Base-by-base conservation (phyloP, 129 eudicot species). In the Ambrosia artemisiifolia region DNA sequence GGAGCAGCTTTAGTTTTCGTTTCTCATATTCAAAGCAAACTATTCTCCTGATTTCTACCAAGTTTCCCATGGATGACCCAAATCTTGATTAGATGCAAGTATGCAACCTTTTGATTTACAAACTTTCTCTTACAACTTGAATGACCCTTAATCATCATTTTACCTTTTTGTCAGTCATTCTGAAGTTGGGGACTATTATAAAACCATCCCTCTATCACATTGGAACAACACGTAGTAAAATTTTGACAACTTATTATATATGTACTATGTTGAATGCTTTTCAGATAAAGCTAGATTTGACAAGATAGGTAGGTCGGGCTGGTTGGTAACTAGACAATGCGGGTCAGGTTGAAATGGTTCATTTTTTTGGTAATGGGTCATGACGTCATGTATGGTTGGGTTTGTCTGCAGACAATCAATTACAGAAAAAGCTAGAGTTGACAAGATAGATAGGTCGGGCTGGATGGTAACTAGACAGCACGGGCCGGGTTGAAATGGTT, bases 61-160 rank as follows among this genome's bases (percentile, higher is more conserved):
- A n/a, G n/a, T n/a, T n/a, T n/a, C n/a, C n/a, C n/a, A 19, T 54
- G 32, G 61, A 7, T 54, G 6, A 56, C 63, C 60, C 38, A 32
- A 16, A 48, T 68, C 47, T 68, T 68, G 46, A 48, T 48, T 49
- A 68, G n/a, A n/a, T n/a, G n/a, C n/a, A n/a, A n/a, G n/a, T 68
- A 68, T 67, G 43, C 57, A 0, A 12, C 55, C 4, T 40, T 8
- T 56, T 20, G 63, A 20, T 56, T 64, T n/a, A 35, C 48, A 35
- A 36, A 63, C 68, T 30, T 63, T 59, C 13, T 59, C 24, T 63
- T 63, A 36, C 47, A 11, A 33, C 8, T 36, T 36, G 30, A 14
- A 63, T 63, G 7, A n/a, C 30, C 49, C 32, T 63, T 16, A 28
- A 63, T 63, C 32, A 3, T 38, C 28, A 24, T 24, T 24, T 24